A percentile compares a stretch with the other conserved stretches of the same genome.
phyloP scores from a whole-genome alignment of 176 grass and related monocot genomes.

The Musa itinerans region DNA sequence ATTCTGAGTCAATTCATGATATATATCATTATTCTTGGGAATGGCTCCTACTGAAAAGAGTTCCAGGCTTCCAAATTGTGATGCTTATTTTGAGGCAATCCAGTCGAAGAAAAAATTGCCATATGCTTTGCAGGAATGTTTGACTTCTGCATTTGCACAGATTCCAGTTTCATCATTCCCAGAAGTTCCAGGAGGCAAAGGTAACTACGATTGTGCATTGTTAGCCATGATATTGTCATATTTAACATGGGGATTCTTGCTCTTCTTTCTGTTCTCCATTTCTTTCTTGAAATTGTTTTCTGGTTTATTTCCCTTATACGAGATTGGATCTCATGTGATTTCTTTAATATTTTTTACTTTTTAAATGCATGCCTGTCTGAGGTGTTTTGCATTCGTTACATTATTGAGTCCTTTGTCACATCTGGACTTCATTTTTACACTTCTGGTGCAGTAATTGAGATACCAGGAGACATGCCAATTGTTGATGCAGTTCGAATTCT shows the following conservation, averaged over 20 bases:
- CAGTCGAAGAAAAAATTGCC: conserved; percentile 89
- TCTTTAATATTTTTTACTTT: neutral
- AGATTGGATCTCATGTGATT: neutral
- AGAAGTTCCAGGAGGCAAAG: conserved; percentile 72
- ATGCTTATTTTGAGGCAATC: conserved; percentile 86
- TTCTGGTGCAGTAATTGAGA: conserved; percentile 56
- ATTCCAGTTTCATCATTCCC: conserved; percentile 74
- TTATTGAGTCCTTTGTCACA: neutral
- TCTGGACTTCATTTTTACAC: neutral
- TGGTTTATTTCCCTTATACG: neutral
- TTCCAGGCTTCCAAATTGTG: conserved; percentile 40
- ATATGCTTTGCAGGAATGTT: conserved; percentile 52
- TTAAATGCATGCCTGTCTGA: neutral
- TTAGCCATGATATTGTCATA: neutral
- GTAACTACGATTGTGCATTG: conserved; percentile 21
- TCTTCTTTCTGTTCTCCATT: conserved; percentile 10
- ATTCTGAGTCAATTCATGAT: neutral
- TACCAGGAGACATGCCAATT: conserved; percentile 56
- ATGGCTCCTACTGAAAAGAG: neutral
- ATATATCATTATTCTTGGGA: neutral
- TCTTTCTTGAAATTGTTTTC: neutral
- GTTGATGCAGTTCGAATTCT: conserved; percentile 66
- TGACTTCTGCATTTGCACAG: conserved; percentile 65
- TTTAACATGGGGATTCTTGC: neutral
- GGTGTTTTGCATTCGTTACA: neutral